These are phyloP conservation scores for Schizonepeta tenuifolia DNA, from an alignment of 257 asterid genomes.

Conservation along the genomic window DNA sequence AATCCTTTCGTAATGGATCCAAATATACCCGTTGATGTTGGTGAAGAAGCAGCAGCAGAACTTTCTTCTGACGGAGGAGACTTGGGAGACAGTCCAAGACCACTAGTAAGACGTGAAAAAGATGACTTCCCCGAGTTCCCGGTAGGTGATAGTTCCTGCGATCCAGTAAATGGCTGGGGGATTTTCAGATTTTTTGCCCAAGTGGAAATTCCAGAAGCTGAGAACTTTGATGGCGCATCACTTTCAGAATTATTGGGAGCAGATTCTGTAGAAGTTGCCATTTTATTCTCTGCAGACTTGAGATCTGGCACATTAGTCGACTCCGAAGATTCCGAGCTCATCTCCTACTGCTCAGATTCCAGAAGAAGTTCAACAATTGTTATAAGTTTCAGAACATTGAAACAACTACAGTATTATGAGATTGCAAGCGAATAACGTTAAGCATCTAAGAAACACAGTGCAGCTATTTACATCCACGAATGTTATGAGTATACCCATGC, in stretches of 20 bases:
- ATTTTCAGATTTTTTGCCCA: slow-evolving; percentile 95
- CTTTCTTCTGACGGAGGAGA: slow-evolving; percentile 70
- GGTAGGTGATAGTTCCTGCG: slow-evolving; percentile 71
- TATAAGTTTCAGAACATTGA: slow-evolving; percentile 25
- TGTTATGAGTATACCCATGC: not conserved
- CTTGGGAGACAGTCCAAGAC: slow-evolving; percentile 84
- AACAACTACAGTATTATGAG: slow-evolving; percentile 23
- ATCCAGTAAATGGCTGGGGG: slow-evolving; percentile 75
- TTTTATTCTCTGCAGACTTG: slow-evolving; percentile 39
- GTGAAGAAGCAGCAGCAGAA: slow-evolving; percentile 59
- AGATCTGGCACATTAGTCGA: slow-evolving; percentile 43
- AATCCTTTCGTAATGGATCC: slow-evolving; percentile 92
- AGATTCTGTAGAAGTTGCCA: slow-evolving; percentile 48
- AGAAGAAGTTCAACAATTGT: slow-evolving; percentile 8
- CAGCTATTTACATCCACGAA: not conserved
- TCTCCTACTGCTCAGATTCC: slow-evolving; percentile 38
- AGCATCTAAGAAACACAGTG: not conserved
- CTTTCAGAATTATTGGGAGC: slow-evolving; percentile 49
- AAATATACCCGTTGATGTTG: slow-evolving; percentile 71
- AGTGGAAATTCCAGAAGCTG: slow-evolving; percentile 79
- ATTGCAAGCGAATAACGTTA: not conserved
- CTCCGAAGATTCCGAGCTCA: slow-evolving; percentile 65
- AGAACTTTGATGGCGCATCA: slow-evolving; percentile 59
- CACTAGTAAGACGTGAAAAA: slow-evolving; percentile 76
- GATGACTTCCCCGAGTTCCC: slow-evolving; percentile 69